Conservation (phyloP, 2,329 filamentous ascomycete genomes). For the Cryphonectria carpinicola region DNA sequence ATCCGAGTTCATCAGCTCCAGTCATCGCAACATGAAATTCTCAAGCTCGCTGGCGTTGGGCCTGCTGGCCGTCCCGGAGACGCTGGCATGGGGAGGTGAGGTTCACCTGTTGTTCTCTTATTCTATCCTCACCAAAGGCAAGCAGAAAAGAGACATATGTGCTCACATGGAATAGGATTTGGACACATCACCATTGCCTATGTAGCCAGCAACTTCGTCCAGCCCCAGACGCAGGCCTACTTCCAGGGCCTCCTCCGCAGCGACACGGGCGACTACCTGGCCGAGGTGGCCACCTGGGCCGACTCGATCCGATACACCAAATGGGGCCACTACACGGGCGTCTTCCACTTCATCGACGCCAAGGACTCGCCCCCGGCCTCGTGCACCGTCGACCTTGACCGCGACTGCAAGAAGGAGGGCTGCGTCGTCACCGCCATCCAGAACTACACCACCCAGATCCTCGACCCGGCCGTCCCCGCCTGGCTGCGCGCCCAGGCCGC, state of each 20-base stretch:
- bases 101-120: background rate
- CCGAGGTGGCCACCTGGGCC: constrained; percentile 68
- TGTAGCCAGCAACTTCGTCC: constrained; percentile 63
- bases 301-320: constrained; percentile 68
- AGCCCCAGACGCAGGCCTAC: constrained; percentile 57
- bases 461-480: constrained; percentile 49
- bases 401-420: constrained; percentile 65
- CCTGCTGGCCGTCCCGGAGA: constrained; percentile 39
- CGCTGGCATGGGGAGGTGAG: constrained; percentile 49
- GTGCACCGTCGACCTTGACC: constrained; percentile 61
- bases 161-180: constrained; percentile 49
- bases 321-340: constrained; percentile 63
- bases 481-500: constrained; percentile 61
- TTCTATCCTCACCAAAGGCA: background rate
- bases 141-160: background rate
- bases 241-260: constrained; percentile 62
- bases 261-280: constrained; percentile 60
- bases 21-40: constrained; percentile 36
- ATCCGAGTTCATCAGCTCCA: background rate
- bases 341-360: constrained; percentile 72
- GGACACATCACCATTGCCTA: constrained; percentile 70
- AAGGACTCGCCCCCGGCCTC: constrained; percentile 62
- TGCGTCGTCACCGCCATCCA: constrained; percentile 64
- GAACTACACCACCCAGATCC: constrained; percentile 62
- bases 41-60: constrained; percentile 36